Evolutionary conservation across 495 filamentous ascomycete genomes (phyloP).

Genomic region (Pyrenula massariospora): DNA sequence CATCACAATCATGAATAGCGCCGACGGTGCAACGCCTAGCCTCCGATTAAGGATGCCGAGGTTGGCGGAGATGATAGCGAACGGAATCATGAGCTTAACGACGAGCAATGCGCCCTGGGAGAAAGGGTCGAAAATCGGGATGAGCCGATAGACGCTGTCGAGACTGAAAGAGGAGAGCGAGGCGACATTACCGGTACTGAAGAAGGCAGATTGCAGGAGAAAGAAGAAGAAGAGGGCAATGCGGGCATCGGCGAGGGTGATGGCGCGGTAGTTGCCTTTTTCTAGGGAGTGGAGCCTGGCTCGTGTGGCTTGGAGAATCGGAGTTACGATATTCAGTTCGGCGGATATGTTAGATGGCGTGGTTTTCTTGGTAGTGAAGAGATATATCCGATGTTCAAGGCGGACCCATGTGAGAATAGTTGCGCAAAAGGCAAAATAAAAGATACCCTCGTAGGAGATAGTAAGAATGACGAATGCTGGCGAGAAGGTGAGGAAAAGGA

Average conservation of each 20-base stretch:
- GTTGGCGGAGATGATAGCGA: conserved; percentile 85
- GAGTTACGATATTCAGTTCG: conserved; percentile 1
- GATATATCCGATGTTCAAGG: conserved; percentile 71
- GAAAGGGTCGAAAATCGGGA: conserved; percentile 91
- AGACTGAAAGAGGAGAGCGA: conserved; percentile 91
- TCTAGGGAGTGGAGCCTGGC: conserved; percentile 1
- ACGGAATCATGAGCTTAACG: conserved; percentile 86
- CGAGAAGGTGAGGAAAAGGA: conserved; percentile 87
- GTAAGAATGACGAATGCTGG: conserved; percentile 93
- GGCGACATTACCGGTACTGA: conserved; percentile 93
- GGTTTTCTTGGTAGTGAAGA: conserved; percentile 27
- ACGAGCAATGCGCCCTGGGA: conserved; percentile 80
- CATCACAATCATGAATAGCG: conserved; percentile 92
- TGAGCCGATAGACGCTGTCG: conserved; percentile 80
- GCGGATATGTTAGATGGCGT: conserved; percentile 2
- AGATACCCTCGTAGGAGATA: conserved; percentile 95
- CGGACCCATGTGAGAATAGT: conserved; percentile 82
- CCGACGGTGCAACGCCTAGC: conserved; percentile 67
- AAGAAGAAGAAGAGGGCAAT: conserved; percentile 91
- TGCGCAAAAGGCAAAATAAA: conserved; percentile 82
- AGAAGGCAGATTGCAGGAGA: conserved; percentile 90
- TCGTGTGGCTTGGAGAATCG: conserved; percentile 9
- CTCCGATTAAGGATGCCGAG: conserved; percentile 85
- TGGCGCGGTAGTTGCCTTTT: conserved; percentile 47
- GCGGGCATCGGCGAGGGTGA: conserved; percentile 72